Conservation (phyloP, 2,329 filamentous ascomycete species). For the Botrytis tulipae region DNA sequence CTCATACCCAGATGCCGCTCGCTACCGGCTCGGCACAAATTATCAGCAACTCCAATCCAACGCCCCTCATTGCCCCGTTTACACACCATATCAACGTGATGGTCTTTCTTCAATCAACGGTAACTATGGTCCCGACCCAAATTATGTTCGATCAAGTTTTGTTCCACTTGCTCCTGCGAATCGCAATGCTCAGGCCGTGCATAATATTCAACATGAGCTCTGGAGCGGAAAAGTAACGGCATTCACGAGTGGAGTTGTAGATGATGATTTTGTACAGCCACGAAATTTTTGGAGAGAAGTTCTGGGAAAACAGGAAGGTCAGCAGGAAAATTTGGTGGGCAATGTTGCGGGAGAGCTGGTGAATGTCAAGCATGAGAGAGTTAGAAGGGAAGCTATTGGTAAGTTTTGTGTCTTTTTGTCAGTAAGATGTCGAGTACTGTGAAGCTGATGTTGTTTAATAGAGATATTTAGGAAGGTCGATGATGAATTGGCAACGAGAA, state of each 20-base stretch:
- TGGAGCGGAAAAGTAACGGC: slow-evolving; percentile 33
- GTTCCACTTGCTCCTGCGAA: not conserved
- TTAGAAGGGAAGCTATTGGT: not conserved
- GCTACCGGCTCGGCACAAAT: slow-evolving; percentile 54
- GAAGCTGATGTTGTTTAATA: not conserved
- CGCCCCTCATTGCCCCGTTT: slow-evolving; percentile 26
- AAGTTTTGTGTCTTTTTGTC: not conserved
- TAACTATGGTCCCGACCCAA: slow-evolving; percentile 48
- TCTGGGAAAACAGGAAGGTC: not conserved
- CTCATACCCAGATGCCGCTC: slow-evolving; percentile 54
- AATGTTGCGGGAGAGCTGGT: not conserved
- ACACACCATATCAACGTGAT: slow-evolving; percentile 40
- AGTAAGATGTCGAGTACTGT: not conserved
- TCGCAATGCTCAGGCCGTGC: not conserved
- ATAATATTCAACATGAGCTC: slow-evolving; percentile 33
- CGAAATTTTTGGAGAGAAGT: slow-evolving; percentile 39
- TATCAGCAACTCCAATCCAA: slow-evolving; percentile 47
- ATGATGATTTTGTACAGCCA: slow-evolving; percentile 44
- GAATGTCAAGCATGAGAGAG: not conserved
- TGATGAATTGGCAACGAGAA: not conserved
- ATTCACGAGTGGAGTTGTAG: slow-evolving; percentile 33
- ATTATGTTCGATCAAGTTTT: slow-evolving; percentile 39
- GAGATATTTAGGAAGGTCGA: not conserved
- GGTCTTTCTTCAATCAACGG: slow-evolving; percentile 40
- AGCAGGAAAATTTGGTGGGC: not conserved